phyloP scores from a whole-genome alignment of 176 grass and related monocot species.

The Aegilops bicornis region DNA sequence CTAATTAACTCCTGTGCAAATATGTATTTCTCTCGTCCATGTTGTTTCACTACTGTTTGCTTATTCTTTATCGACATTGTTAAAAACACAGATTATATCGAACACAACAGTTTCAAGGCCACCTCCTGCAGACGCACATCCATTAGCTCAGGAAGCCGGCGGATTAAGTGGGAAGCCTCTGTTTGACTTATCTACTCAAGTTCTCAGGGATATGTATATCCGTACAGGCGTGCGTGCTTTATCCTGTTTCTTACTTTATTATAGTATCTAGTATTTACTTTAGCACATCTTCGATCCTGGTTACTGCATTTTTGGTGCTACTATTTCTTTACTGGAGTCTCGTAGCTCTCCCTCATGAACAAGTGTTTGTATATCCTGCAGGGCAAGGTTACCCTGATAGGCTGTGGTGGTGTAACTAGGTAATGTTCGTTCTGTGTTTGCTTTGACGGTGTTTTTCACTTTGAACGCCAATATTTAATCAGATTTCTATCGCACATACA shows the following conservation, averaged over 20 bases:
- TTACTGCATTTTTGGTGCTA: conserved; percentile 7
- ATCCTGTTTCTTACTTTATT: conserved; percentile 17
- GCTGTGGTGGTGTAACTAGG: conserved; percentile 92
- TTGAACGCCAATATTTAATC: conserved; percentile 10
- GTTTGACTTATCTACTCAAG: conserved; percentile 74
- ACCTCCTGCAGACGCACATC: conserved; percentile 58
- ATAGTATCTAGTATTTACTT: conserved; percentile 1
- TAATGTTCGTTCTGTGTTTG: conserved; percentile 31
- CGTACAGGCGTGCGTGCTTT: conserved; percentile 67
- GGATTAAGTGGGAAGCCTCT: conserved; percentile 98
- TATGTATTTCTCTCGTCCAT: conserved; percentile 11
- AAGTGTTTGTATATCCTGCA: conserved; percentile 45
- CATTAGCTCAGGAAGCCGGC: conserved; percentile 72
- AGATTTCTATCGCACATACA: conserved; percentile 31
- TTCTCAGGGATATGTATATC: conserved; percentile 93
- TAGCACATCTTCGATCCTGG: conserved; percentile 7
- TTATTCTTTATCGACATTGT: conserved; percentile 20
- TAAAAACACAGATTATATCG: conserved; percentile 77
- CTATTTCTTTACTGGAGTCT: neutral
- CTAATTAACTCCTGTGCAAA: conserved; percentile 8
- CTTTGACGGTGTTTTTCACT: neutral
- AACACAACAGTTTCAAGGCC: conserved; percentile 92
- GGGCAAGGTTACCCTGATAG: conserved; percentile 93
- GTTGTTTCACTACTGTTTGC: neutral
- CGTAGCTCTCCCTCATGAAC: neutral